Base-by-base conservation (phyloP, 2,329 filamentous ascomycete genomes). In the Pseudogymnoascus sp. region DNA sequence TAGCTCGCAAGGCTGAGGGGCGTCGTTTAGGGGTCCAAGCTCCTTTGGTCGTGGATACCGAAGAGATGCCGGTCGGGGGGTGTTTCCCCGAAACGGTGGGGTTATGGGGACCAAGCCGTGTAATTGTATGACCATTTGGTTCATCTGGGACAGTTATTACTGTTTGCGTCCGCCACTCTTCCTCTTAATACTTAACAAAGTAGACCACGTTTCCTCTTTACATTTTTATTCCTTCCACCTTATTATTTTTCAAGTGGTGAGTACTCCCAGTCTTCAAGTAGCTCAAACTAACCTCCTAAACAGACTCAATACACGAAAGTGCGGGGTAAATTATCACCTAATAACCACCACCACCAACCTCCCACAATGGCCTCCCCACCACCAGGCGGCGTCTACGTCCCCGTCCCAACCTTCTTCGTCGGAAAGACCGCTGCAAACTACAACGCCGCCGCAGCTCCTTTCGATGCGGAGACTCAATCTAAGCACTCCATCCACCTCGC, bases 391-490 rank as follows among this genome's bases (percentile, higher is more conserved):
- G 68, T 72, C 25, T 72, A 72, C 48, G 60, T 83, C 62, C 81
- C 81, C 25, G 80, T 86, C 48, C 84, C 84, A 31, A 87, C 84
- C 48, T 87, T 87, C 78, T 87, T 83, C 73, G 67, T 71, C 27
- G 66, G 68, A 29, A 67, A 67, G 60, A 66, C 61, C 4, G 65
- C 71, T 2, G 37, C 69, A 12, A 69, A 68, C 63, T 69, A 70
- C 59, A 67, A 64, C 5, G 35, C 67, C 1, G 65, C 58, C 27
- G 64, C 67, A 1, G 63, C 71, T 18, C 69, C 70, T 4, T n/a
- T 87, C 42, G 84, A 87, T 67, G 75, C 83, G 62, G 75, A 78
- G 39, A 81, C 83, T 0, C 84, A 87, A 72, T 74, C 78, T 18
- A 75, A 76, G 40, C 84, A 87, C 75, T 80, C 80, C 12, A 70